Evolutionary conservation across 2,329 filamentous ascomycete genomes (phyloP).

Genomic region (Aspergillus neoniger): DNA sequence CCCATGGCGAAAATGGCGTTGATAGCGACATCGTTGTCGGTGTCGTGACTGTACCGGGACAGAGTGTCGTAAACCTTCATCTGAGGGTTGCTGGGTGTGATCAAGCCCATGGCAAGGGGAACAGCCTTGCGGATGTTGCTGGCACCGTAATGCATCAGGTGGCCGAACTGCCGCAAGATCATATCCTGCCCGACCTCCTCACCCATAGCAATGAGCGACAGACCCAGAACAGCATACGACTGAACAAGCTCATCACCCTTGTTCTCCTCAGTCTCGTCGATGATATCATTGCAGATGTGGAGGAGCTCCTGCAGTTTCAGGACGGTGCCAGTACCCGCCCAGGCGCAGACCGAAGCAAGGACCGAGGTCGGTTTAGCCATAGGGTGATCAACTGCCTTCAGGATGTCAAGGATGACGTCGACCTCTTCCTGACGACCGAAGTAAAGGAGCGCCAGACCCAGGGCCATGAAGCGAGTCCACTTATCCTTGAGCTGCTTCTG

Average conservation of each 20-base stretch:
- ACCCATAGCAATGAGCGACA: slow-evolving; percentile 94
- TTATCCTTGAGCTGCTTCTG: slow-evolving; percentile 92
- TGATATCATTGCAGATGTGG: slow-evolving; percentile 96
- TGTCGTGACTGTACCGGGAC: slow-evolving; percentile 97
- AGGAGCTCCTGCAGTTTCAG: slow-evolving; percentile 96
- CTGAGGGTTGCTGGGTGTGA: slow-evolving; percentile 96
- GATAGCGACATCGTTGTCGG: slow-evolving; percentile 95
- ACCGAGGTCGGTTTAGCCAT: slow-evolving; percentile 96
- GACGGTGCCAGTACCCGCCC: slow-evolving; percentile 95
- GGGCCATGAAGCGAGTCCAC: slow-evolving; percentile 95
- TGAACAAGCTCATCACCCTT: slow-evolving; percentile 94
- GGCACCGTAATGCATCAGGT: slow-evolving; percentile 99
- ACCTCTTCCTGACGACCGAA: slow-evolving; percentile 98
- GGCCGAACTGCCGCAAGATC: slow-evolving; percentile 95
- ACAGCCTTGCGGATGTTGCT: slow-evolving; percentile 96
- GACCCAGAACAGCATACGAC: slow-evolving; percentile 90
- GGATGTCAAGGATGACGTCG: slow-evolving; percentile 93
- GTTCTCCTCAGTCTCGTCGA: slow-evolving; percentile 92
- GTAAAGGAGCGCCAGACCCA: slow-evolving; percentile 89
- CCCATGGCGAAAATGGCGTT: slow-evolving; percentile 99
- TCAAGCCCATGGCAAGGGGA: slow-evolving; percentile 91
- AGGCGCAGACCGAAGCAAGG: slow-evolving; percentile 93
- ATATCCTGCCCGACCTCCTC: slow-evolving; percentile 98
- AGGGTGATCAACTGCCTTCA: slow-evolving; percentile 95
- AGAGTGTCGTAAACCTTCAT: slow-evolving; percentile 99